Conservation (phyloP, 208 protist genomes). For the Trypanosoma cruzi region DNA sequence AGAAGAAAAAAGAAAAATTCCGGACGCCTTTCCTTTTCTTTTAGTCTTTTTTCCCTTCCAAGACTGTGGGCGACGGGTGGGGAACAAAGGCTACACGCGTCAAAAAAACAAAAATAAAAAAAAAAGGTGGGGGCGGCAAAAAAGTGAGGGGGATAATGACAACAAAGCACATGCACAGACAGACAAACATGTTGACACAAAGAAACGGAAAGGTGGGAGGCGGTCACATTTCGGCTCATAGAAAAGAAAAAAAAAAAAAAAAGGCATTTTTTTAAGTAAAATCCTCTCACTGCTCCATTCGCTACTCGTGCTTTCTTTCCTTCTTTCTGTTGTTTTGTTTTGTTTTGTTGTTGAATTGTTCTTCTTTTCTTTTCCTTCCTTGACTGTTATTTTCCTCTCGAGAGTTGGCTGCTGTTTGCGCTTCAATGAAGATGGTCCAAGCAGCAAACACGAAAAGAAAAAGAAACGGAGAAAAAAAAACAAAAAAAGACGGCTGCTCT, state of each 20-base stretch:
- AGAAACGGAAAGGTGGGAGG: background rate
- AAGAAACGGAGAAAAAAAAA: background rate
- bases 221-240: background rate
- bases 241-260: too few relatives aligned
- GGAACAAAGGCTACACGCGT: background rate
- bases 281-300: background rate
- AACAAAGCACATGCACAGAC: background rate
- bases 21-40: too few relatives aligned
- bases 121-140: background rate
- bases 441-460: background rate
- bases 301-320: too few relatives aligned
- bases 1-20: too few relatives aligned
- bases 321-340: too few relatives aligned
- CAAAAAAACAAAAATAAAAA: background rate
- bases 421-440: background rate
- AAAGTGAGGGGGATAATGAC: background rate
- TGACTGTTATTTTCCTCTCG: background rate
- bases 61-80: too few relatives aligned
- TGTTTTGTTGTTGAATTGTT: background rate
- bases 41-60: too few relatives aligned
- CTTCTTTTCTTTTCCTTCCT: background rate
- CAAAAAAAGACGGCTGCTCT: too few relatives aligned
- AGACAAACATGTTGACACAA: constrained; percentile 1
- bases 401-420: background rate
- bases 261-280: background rate